Conservation (phyloP, 1,284 basidiomycete genomes). For the Phylloporus sp. region DNA sequence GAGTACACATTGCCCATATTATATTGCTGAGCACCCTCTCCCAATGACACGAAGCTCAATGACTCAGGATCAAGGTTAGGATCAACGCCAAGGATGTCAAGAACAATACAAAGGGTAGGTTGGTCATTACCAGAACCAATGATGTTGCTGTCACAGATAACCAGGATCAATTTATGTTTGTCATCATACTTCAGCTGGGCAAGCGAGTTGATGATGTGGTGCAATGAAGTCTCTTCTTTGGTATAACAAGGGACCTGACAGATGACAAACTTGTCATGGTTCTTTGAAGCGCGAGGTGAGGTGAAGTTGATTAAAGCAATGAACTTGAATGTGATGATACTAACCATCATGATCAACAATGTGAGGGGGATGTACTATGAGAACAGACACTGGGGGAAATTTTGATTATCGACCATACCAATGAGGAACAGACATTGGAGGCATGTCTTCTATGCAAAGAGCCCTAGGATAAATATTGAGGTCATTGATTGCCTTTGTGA, state of each 20-base stretch:
- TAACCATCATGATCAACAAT: constrained; percentile 91
- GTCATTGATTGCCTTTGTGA: constrained; percentile 78
- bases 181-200: constrained; percentile 95
- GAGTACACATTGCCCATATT: constrained; percentile 98
- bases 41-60: constrained; percentile 92
- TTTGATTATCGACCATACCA: constrained; percentile 91
- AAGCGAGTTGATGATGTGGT: constrained; percentile 94
- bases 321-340: constrained; percentile 98
- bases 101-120: constrained; percentile 88
- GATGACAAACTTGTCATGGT: constrained; percentile 95
- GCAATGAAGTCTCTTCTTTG: constrained; percentile 94
- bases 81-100: constrained; percentile 96
- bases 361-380: constrained; percentile 91
- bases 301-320: constrained; percentile 89
- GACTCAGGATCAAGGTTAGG: constrained; percentile 89
- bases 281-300: constrained; percentile 92
- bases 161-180: constrained; percentile 94
- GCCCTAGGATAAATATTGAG: constrained; percentile 69
- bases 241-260: constrained; percentile 99
- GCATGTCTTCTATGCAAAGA: constrained; percentile 84
- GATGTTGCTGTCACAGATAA: constrained; percentile 98
- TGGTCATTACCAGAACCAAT: constrained; percentile 97
- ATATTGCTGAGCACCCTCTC: constrained; percentile 91
- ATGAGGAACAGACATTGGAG: constrained; percentile 92
- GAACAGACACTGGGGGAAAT: constrained; percentile 91